Base-by-base conservation (phyloP, 768 basidiomycete species). In the Pleurotus djamor region DNA sequence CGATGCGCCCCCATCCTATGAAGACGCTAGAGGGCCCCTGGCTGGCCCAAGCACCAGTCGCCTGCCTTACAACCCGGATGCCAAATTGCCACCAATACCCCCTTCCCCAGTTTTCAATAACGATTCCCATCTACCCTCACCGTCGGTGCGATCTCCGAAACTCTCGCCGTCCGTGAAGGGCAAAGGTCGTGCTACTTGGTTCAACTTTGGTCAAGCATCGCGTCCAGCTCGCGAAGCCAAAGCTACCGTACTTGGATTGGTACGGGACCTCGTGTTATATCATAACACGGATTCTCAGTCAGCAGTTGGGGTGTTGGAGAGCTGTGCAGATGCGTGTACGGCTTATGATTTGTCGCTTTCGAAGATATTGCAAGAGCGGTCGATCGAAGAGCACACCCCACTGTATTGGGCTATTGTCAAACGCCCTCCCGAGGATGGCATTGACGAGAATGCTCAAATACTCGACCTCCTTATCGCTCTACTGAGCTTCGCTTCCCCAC, bases 341-440 rank as follows among this genome's bases (percentile, higher is more conserved):
- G 67, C 76, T 0, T 76, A 85, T 38, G 71, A 70, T 14, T 62
- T 90, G 1, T 78, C 81, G 4, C 72, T 90, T 38, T 77, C 85
- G 0, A 60, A 74, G 0, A 64, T 91, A 7, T 72, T 91, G 0
- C 89, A 89, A 65, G 84, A 89, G 48, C 79, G 71, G 33, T 83
- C 75, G 7, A 83, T 90, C 38, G 89, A 90, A 64, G 76, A 74
- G 0, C 87, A 85, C 64, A 84, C 85, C 0, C 85, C 87, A 0
- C 63, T 91, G 2, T 91, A 91, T 66, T 91, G 90, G 90, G 85
- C 84, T 0, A 83, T 91, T 62, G 71, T 91, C 21, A 88, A 87
- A 58, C 80, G 79, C 2, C 78, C 78, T 0, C 67, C 75, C 5
- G 77, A 80, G 36, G 67, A 68, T 9, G 61, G 66, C 9, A 35